Base-by-base conservation (phyloP, 768 basidiomycete species). In the Amanita muscaria region DNA sequence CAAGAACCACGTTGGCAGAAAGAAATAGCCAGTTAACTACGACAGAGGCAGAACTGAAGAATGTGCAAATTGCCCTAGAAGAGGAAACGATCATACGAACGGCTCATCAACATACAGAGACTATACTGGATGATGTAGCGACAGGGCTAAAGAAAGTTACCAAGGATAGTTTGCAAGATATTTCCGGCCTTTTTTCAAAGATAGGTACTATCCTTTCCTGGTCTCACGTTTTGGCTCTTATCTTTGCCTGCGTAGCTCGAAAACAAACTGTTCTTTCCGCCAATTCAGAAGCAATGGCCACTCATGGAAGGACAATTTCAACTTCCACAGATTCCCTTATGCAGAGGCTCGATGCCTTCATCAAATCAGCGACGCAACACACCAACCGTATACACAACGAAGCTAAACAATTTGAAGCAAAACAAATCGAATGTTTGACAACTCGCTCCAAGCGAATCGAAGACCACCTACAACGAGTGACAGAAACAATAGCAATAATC, bases 61-160 rank as follows among this genome's bases (percentile, higher is more conserved):
- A 59, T 21, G 72, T 71, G n/a, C 78, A 74, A 47, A 59, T 55
- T 3, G 75, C 80, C 8, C 64, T 93, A 37, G 81, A 88, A 51
- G 87, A 93, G 50, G 91, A 98, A 61, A 66, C 73, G 29, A 64
- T 85, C 22, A 77, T 97, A 14, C 73, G 88, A 27, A 72, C 83
- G 52, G 87, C 86, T 0, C 82, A 87, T 61, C 79, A 86, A 57
- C 66, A 73, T 39, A 89, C 80, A 5, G 93, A 97, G 61, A 63
- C 60, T 14, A 64, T 63, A 39, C 59, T 96, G 35, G 77, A 94
- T 53, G 64, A 61, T n/a, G 79, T 93, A 3, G 92, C 93, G 0
- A 64, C 58, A 18, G 76, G 73, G 2, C 62, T 94, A 46, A 87
- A 79, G 59, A 67, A 67, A 34, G 74, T 80, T 15, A 77, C 78